Evolutionary conservation across 2,329 filamentous ascomycete species (phyloP), one percentile per base, ranked within the genome.

Genomic region (Fonsecaea nubica): DNA sequence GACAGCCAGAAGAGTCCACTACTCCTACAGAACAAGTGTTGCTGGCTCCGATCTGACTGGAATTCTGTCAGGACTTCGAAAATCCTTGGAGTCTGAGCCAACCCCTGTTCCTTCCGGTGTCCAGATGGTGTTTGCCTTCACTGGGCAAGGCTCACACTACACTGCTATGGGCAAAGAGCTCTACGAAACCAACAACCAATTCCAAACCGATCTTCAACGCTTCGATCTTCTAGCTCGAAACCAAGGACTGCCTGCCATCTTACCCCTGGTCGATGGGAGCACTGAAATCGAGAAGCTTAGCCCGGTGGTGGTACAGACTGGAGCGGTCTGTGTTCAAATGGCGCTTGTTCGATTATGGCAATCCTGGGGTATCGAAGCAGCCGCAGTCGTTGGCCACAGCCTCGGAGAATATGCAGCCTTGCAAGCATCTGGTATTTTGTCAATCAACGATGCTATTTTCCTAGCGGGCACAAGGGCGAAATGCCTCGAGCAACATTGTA

Each of bases 401-500:
- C 61, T 78, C 0, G 76, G 76, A 4, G 75, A 77, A 54, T 77
- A 76, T 64, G 71, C 76, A 8, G 75, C 75, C 1, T 45, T 77
- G 2, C 38, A 69, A 33, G 69, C 62, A 1, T 72, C 75, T 1
- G 75, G 75, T 3, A 74, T 75, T 0, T 40, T 77, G 1, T 72
- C 72, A 0, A 66, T 55, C 0, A 53, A 33, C 3, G 75, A 77
- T 45, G 62, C 73, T 2, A 58, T 78, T 5, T 76, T 66, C 35
- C 70, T 78, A 1, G 73, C 74, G 4, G 76, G 75, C 1, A 32
- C 82, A 61, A 86, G 91, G 69, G 90, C 90, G 15, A 80, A 85
- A 74, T 81, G 92, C 15, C 81, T 93, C 2, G 84, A 88, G 53
- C 80, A 86, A 62, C 85, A 86, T 70, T 93, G 90, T 80, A 87